These are phyloP conservation scores for Blumeriella jaapii DNA, from an alignment of 2,329 filamentous ascomycete genomes.

Conservation along the genomic window DNA sequence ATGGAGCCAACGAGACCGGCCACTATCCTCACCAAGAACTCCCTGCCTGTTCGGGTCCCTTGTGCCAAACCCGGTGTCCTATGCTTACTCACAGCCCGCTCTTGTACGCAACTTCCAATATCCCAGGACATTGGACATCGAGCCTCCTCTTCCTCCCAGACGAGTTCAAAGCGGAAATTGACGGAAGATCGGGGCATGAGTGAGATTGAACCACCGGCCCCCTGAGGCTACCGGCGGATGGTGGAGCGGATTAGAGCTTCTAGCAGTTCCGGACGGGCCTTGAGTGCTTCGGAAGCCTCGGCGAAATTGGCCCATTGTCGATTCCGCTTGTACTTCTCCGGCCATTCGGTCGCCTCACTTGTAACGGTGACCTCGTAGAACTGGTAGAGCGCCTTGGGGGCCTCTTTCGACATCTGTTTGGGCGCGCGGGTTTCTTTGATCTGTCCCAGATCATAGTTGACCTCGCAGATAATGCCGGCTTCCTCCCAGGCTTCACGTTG, in stretches of 20 bases:
- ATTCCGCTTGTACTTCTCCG: constrained; percentile 83
- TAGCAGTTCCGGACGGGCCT: constrained; percentile 71
- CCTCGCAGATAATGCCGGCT: constrained; percentile 77
- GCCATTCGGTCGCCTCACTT: constrained; percentile 79
- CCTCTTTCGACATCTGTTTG: constrained; percentile 56
- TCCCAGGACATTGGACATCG: background rate
- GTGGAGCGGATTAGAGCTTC: constrained; percentile 70
- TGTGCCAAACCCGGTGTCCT: constrained; percentile 21
- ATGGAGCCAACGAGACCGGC: constrained; percentile 12
- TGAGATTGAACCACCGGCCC: constrained; percentile 27
- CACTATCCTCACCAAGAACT: constrained; percentile 17
- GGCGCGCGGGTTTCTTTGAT: constrained; percentile 77
- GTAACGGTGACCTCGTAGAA: constrained; percentile 86
- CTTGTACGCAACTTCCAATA: constrained; percentile 5
- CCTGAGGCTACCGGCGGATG: constrained; percentile 28
- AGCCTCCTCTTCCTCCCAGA: background rate
- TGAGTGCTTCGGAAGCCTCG: constrained; percentile 68
- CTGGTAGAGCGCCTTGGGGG: constrained; percentile 54
- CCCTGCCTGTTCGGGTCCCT: constrained; percentile 9
- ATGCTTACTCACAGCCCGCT: constrained; percentile 15
- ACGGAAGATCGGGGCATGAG: constrained; percentile 6
- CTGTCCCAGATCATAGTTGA: constrained; percentile 75
- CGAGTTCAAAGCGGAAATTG: constrained; percentile 1
- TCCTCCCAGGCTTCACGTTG: constrained; percentile 95
- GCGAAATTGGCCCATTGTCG: constrained; percentile 81